phyloP scores from a whole-genome alignment of 108 stramenopile genomes.

The Cyclotella choctawhatcheeana region DNA sequence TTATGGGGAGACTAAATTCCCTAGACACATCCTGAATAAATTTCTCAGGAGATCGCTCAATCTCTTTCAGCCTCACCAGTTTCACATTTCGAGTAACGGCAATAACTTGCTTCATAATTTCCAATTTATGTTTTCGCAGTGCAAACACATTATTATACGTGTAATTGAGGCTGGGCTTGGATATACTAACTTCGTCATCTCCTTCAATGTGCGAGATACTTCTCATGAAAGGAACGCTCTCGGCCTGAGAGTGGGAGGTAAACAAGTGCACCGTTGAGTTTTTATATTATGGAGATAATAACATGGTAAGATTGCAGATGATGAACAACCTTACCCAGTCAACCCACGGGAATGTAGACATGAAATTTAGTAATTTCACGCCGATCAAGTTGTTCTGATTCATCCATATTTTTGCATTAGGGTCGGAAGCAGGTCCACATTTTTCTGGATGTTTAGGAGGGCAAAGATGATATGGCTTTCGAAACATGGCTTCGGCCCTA shows the following conservation, averaged over 20 bases:
- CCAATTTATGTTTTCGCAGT: slow-evolving; percentile 42
- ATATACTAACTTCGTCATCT: slow-evolving; percentile 23
- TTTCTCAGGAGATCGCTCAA: slow-evolving; percentile 45
- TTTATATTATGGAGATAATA: no score
- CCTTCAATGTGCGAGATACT: slow-evolving; percentile 9
- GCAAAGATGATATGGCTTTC: slow-evolving; percentile 55
- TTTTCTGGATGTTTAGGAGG: slow-evolving; percentile 44
- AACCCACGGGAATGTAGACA: slow-evolving; percentile 37
- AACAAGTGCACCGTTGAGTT: no score
- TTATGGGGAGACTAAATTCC: slow-evolving; percentile 43
- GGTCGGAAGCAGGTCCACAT: slow-evolving; percentile 35
- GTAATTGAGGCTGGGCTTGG: slow-evolving; percentile 44
- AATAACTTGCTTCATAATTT: slow-evolving; percentile 50
- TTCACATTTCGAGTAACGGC: slow-evolving; percentile 46
- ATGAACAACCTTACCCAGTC: no score
- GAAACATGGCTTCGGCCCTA: slow-evolving; percentile 52
- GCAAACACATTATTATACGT: slow-evolving; percentile 48
- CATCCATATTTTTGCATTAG: slow-evolving; percentile 36
- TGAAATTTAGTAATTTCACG: slow-evolving; percentile 30
- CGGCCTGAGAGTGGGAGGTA: no score
- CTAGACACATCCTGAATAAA: slow-evolving; percentile 38
- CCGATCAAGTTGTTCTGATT: slow-evolving; percentile 45
- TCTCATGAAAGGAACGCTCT: slow-evolving; percentile 42
- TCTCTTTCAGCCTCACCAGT: slow-evolving; percentile 44
- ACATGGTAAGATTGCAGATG: no score